Percentiles rank a stretch among this genome's conserved stretches.
Evolutionary conservation across 176 grass and related monocot genomes (phyloP).

Genomic region (Raddia guianensis): DNA sequence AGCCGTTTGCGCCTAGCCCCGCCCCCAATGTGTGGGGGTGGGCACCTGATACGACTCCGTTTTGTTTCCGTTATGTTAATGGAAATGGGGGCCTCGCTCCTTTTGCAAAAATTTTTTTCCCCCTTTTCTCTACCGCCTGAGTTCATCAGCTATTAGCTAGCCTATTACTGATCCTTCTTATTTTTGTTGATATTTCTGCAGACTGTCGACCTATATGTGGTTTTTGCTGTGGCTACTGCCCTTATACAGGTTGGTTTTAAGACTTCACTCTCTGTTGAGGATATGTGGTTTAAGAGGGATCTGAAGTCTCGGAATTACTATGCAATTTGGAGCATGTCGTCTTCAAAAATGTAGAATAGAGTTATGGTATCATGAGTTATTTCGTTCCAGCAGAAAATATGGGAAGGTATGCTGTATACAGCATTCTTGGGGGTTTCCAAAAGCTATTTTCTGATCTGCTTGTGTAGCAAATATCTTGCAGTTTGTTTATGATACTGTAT

Average conservation of each 20-base stretch:
- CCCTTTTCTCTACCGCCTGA: neutral
- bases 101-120: neutral
- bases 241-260: slow-evolving; percentile 56
- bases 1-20: too few species aligned
- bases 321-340: neutral
- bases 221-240: slow-evolving; percentile 61
- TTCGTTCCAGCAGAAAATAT: neutral
- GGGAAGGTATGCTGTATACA: neutral
- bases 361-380: neutral
- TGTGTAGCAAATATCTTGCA: neutral
- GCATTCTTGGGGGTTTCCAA: neutral
- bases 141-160: neutral
- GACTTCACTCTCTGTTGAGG: neutral
- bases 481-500: neutral
- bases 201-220: slow-evolving; percentile 89
- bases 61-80: too few species aligned
- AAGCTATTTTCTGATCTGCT: neutral
- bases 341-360: neutral
- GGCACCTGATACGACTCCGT: too few species aligned
- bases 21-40: too few species aligned
- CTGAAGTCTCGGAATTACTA: neutral
- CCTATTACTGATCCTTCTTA: neutral
- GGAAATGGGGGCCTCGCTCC: too few species aligned
- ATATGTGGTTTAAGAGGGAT: slow-evolving; percentile 1
- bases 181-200: slow-evolving; percentile 41